These are phyloP conservation scores for Phlebopus sp. DNA, from an alignment of 1,284 basidiomycete genomes.

Conservation along the genomic window DNA sequence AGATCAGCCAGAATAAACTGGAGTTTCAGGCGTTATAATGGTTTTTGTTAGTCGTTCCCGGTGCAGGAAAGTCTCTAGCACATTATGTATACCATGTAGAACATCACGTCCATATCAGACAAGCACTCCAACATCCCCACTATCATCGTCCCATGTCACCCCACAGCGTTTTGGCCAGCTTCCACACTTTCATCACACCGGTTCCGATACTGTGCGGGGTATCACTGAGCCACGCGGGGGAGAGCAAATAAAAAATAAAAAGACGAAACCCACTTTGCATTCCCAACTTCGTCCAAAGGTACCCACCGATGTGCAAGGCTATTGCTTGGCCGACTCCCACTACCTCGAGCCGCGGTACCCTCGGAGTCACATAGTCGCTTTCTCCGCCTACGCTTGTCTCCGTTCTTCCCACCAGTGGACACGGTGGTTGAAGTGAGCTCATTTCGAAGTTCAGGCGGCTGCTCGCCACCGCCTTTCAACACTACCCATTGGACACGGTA, in stretches of 20 bases:
- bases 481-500: constrained; percentile 79
- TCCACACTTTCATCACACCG: constrained; percentile 63
- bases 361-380: constrained; percentile 10
- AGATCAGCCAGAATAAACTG: not conserved
- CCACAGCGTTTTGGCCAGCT: constrained; percentile 33
- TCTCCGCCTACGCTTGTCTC: constrained; percentile 13
- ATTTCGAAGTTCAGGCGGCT: constrained; percentile 34
- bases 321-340: not conserved
- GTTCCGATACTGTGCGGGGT: constrained; percentile 49
- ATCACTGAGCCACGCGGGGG: not conserved
- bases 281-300: constrained; percentile 48
- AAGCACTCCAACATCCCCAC: too few relatives aligned
- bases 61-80: too few relatives aligned
- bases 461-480: constrained; percentile 47
- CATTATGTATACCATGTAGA: too few relatives aligned
- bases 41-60: not conserved
- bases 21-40: not conserved
- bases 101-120: too few relatives aligned
- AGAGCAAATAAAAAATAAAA: not conserved
- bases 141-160: not conserved
- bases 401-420: constrained; percentile 5
- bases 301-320: constrained; percentile 45
- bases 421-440: not conserved
- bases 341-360: constrained; percentile 13
- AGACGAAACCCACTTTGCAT: constrained; percentile 56